phyloP scores from a whole-genome alignment of 2,329 filamentous ascomycete species.

The Venturia effusa region DNA sequence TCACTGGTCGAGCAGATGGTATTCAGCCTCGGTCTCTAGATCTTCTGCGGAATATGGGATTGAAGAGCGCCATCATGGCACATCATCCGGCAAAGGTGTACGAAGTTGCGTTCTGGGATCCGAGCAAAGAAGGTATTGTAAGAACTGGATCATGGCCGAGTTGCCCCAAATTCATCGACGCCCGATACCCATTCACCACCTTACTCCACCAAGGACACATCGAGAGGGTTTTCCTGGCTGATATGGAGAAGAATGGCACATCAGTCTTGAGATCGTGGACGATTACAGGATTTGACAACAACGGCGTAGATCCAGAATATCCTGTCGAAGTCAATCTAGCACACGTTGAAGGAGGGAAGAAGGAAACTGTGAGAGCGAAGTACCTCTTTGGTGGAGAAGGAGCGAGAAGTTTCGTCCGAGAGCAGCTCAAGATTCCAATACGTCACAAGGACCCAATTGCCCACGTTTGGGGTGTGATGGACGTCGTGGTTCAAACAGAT shows the following conservation, averaged over 20 bases:
- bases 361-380: conserved; percentile 54
- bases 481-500: conserved; percentile 51
- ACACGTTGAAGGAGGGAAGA: conserved; percentile 60
- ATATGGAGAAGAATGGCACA: conserved; percentile 48
- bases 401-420: conserved; percentile 48
- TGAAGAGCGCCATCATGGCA: conserved; percentile 81
- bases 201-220: conserved; percentile 53
- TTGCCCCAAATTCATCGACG: conserved; percentile 71
- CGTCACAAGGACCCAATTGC: conserved; percentile 52
- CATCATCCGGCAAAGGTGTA: conserved; percentile 79
- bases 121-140: conserved; percentile 41
- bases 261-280: conserved; percentile 50
- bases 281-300: conserved; percentile 50
- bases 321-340: conserved; percentile 71
- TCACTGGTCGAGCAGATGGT: conserved; percentile 79
- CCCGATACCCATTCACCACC: conserved; percentile 53
- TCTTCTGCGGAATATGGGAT: conserved; percentile 75
- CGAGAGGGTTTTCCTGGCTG: conserved; percentile 50
- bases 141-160: conserved; percentile 66
- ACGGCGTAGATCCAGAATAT: conserved; percentile 53
- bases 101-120: conserved; percentile 58
- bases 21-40: conserved; percentile 86
- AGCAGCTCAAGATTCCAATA: conserved; percentile 56
- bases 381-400: conserved; percentile 55
- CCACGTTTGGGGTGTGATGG: conserved; percentile 58